A percentile compares a stretch with the other conserved stretches of the same genome.
phyloP scores from a whole-genome alignment of 2,329 filamentous ascomycete species.

The Aotearoamyces nothofagi region DNA sequence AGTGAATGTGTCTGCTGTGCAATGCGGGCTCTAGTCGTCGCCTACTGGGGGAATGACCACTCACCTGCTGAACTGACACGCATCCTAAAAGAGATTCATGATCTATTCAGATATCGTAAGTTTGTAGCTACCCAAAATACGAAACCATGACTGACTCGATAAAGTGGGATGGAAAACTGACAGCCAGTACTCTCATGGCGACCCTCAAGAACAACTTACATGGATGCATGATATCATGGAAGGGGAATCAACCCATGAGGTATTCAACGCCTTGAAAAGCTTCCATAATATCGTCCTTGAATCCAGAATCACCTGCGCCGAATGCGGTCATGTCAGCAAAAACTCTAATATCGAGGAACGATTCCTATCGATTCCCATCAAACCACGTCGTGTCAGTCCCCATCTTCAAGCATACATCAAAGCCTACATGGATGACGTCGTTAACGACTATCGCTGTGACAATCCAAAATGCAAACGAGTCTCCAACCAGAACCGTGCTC shows the following conservation, averaged over 20 bases:
- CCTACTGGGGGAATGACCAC: too few species aligned
- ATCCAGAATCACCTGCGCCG: slow-evolving; percentile 10
- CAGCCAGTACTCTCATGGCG: slow-evolving; percentile 12
- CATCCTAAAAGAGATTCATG: too few species aligned
- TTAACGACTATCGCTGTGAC: slow-evolving; percentile 15
- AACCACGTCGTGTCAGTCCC: slow-evolving; percentile 6
- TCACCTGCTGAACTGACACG: too few species aligned
- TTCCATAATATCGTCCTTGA: slow-evolving; percentile 7
- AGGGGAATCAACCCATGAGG: slow-evolving; percentile 3
- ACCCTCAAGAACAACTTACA: slow-evolving; percentile 17
- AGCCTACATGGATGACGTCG: slow-evolving; percentile 10
- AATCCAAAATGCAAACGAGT: slow-evolving; percentile 7
- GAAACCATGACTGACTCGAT: too few species aligned
- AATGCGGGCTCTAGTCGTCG: slow-evolving; percentile 4
- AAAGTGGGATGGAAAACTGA: slow-evolving; percentile 12
- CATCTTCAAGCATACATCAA: slow-evolving; percentile 11
- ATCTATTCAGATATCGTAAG: too few species aligned
- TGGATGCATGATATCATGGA: slow-evolving; percentile 14
- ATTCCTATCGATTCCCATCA: slow-evolving; percentile 13
- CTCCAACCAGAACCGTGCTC: slow-evolving; percentile 5
- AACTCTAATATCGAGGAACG: slow-evolving; percentile 11
- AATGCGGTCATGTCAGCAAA: slow-evolving; percentile 12
- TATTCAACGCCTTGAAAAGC: slow-evolving; percentile 9
- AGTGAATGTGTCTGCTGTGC: slow-evolving; percentile 8
- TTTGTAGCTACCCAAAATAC: too few species aligned